Evolutionary conservation across 805 yeast genomes (phyloP).

Genomic region (Phaffomyces antillensis): DNA sequence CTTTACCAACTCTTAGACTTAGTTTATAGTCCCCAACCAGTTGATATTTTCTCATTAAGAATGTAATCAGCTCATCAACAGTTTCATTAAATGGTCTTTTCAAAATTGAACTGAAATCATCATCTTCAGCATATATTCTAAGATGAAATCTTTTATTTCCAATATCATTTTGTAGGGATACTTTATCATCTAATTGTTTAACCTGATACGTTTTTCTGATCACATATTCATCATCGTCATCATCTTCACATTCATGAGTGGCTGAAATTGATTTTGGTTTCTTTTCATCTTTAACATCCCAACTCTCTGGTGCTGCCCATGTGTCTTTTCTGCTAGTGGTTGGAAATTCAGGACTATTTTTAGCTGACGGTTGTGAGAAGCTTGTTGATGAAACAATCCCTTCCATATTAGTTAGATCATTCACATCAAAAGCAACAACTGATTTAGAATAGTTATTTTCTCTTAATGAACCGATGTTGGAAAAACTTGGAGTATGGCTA

Average conservation of each 20-base stretch:
- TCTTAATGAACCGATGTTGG: conserved; percentile 1
- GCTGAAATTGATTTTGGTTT: conserved; percentile 2
- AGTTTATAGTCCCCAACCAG: conserved; percentile 67
- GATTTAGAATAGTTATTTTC: conserved; percentile 21
- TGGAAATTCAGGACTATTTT: not conserved
- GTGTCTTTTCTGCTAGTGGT: conserved; percentile 10
- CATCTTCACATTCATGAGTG: conserved; percentile 10
- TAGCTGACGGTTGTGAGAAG: not conserved
- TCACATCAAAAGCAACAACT: conserved; percentile 30
- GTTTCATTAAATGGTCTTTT: conserved; percentile 75
- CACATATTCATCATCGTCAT: conserved; percentile 30
- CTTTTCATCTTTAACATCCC: conserved; percentile 44
- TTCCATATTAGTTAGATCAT: conserved; percentile 43
- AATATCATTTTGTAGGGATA: conserved; percentile 14
- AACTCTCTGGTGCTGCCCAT: conserved; percentile 56
- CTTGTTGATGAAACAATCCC: conserved; percentile 32
- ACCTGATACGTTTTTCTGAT: conserved; percentile 31
- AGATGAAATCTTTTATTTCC: conserved; percentile 37
- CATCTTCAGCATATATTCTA: conserved; percentile 76
- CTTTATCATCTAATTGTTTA: conserved; percentile 20
- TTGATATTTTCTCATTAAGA: conserved; percentile 70
- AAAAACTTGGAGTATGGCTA: conserved; percentile 4
- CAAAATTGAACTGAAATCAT: conserved; percentile 73
- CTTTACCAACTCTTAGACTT: conserved; percentile 67
- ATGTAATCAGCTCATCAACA: conserved; percentile 63